Base-by-base conservation (phyloP, 1,284 basidiomycete species). In the Pseudozyma pruni region DNA sequence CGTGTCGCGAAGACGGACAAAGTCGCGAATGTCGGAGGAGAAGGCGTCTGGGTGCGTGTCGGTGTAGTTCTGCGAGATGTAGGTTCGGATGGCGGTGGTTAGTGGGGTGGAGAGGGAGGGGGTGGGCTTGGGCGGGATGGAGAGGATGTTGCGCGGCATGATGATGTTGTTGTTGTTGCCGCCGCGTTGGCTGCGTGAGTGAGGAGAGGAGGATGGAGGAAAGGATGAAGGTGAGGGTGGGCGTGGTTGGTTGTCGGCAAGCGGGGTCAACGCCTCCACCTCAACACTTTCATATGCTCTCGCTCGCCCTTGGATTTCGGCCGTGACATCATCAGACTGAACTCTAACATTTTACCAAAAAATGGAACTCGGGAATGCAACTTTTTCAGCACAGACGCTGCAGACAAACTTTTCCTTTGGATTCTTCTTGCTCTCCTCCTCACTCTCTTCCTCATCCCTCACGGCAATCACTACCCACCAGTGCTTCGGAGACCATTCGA, bases 1-100 rank as follows among this genome's bases (percentile, higher is more conserved):
- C n/a, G 58, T 44, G 23, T 78, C 88, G 32, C 94, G 86, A 50
- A 94, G 84, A 5, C 84, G 80, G 47, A 89, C 88, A 87, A 94
- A 92, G 25, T 83, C 83, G 9, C 86, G 86, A 46, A 94, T 88
- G 81, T 97, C 94, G 74, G 86, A 85, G 81, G 86, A 89, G 84
- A 94, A 94, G n/a, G 90, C 89, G 74, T 94, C 92, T 0, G 93
- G 92, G 78, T 95, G 91, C n/a, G 89, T 88, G 38, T 90, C 89
- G 8, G 87, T 86, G 80, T 90, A 88, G 45, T 87, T 85, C 0
- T 83, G 77, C n/a, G 86, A 85, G 45, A 96, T 89, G 83, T 93
- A 92, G 37, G 85, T 84, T 38, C 89, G 86, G 1, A 90, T 85
- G 6, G 88, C 85, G 3, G 58, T 56, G 20, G 72, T 57, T n/a